Conservation (phyloP, 2,329 filamentous ascomycete genomes). For the Tolypocladium amazonense region DNA sequence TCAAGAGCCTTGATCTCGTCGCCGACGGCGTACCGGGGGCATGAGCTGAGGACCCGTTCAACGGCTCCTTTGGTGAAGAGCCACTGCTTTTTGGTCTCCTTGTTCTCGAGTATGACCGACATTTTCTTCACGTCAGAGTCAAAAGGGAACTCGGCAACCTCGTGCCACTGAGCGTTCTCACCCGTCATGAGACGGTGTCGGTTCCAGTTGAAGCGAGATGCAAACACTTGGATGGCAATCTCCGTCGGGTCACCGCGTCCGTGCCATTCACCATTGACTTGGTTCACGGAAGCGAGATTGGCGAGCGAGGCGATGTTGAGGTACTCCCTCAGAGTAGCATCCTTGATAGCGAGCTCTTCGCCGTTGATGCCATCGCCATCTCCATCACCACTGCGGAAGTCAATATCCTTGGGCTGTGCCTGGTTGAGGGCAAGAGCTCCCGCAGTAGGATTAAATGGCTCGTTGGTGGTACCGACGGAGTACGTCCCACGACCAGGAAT, state of each 20-base stretch:
- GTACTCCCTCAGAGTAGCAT: slow-evolving; percentile 39
- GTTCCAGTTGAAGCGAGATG: slow-evolving; percentile 56
- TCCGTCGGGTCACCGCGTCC: slow-evolving; percentile 55
- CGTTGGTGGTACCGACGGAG: slow-evolving; percentile 35
- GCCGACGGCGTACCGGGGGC: slow-evolving; percentile 38
- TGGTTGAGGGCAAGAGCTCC: slow-evolving; percentile 32
- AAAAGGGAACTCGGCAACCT: slow-evolving; percentile 61
- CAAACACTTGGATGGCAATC: slow-evolving; percentile 66
- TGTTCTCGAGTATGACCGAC: slow-evolving; percentile 54
- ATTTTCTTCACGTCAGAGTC: slow-evolving; percentile 69
- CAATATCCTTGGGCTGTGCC: slow-evolving; percentile 23
- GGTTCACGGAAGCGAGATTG: slow-evolving; percentile 53
- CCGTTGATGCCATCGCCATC: slow-evolving; percentile 16
- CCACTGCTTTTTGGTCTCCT: slow-evolving; percentile 27
- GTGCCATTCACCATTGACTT: slow-evolving; percentile 45
- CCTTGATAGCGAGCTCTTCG: slow-evolving; percentile 28
- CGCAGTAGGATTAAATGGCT: slow-evolving; percentile 46
- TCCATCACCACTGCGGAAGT: slow-evolving; percentile 13
- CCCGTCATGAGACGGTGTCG: slow-evolving; percentile 39
- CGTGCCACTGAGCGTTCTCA: slow-evolving; percentile 39
- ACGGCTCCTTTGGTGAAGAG: slow-evolving; percentile 59
- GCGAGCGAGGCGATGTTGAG: slow-evolving; percentile 54
- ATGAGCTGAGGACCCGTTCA: slow-evolving; percentile 56
- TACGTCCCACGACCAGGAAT: slow-evolving; percentile 36
- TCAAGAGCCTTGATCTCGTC: slow-evolving; percentile 35